A percentile compares a stretch with the other conserved stretches of the same genome.
These are phyloP conservation scores for Spergularia marina DNA, from an alignment of 148 eudicot species.

Conservation along the genomic window DNA sequence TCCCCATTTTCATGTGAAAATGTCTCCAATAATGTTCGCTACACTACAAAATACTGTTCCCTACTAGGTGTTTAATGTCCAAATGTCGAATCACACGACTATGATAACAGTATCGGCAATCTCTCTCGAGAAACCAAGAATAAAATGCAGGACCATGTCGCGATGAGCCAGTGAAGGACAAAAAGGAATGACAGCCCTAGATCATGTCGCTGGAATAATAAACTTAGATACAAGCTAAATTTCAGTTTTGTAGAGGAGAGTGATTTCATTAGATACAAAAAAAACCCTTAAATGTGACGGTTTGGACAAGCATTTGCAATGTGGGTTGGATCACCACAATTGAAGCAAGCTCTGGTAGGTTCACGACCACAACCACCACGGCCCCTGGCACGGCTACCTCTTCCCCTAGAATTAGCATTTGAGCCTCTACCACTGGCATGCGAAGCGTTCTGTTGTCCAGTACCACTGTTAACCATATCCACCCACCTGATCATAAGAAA, in stretches of 20 bases:
- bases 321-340: slow-evolving; percentile 88
- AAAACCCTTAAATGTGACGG: slow-evolving; percentile 42
- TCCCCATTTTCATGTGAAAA: neutral
- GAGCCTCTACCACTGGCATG: slow-evolving; percentile 33
- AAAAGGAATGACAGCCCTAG: too few relatives aligned
- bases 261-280: neutral
- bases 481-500: slow-evolving; percentile 65
- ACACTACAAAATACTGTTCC: too few relatives aligned
- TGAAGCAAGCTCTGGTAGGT: slow-evolving; percentile 69
- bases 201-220: too few relatives aligned
- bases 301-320: slow-evolving; percentile 89
- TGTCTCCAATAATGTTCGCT: neutral
- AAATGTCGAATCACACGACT: too few relatives aligned
- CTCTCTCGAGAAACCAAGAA: too few relatives aligned
- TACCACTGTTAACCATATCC: slow-evolving; percentile 43
- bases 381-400: slow-evolving; percentile 46
- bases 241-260: neutral
- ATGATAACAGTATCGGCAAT: too few relatives aligned
- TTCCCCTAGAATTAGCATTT: slow-evolving; percentile 36
- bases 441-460: slow-evolving; percentile 33
- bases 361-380: slow-evolving; percentile 41
- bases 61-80: too few relatives aligned
- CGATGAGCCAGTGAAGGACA: too few relatives aligned
- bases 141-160: too few relatives aligned
- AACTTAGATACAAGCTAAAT: too few relatives aligned